Base-by-base conservation (phyloP, 1,284 basidiomycete genomes). In the Schizophyllum commune region DNA sequence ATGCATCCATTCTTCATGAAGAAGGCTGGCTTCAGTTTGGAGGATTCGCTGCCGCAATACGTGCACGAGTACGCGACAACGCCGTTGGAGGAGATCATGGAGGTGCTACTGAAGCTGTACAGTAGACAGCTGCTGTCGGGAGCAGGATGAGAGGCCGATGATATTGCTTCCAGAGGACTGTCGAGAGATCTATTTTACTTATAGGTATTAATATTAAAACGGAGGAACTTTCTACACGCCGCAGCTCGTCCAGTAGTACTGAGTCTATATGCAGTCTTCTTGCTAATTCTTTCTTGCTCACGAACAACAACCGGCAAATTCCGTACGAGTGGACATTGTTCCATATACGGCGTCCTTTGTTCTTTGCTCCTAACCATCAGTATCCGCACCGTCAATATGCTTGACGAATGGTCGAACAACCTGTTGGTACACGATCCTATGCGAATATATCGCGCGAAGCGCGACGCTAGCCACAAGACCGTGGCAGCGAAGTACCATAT, bases 1-100 rank as follows among this genome's bases (percentile, higher is more conserved):
- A 92, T 88, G 90, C 88, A 89, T 76, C 83, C 91, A 52, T 91
- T 91, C 73, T 90, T 91, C 74, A 88, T 88, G 82, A 91, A 91
- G 68, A 89, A 85, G 68, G 87, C 92, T 33, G 89, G 90, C 1
- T 87, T 91, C 72, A 91, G 84, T 65, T 74, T 93, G 56, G 88
- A 90, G 68, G 89, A 92, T 65, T 86, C 89, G 0, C 70, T 94
- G 19, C 93, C 92, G 1, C 87, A 89, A 65, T 92, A 92, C 68
- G 89, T 94, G 55, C 86, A 95, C 66, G 91, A 94, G 71, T 94
- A 92, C 66, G 92, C 91, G 8, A 91, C 91, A 4, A 75, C 82
- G 62, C 90, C 92, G 1, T 77, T 95, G 61, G 91, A 94, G 73
- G 85, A 91, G 69, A 91, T 94, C 60, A 91, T 93, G 88, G 89